Evolutionary conservation across 148 eudicot species (phyloP).

Genomic region (Arctostaphylos glauca): DNA sequence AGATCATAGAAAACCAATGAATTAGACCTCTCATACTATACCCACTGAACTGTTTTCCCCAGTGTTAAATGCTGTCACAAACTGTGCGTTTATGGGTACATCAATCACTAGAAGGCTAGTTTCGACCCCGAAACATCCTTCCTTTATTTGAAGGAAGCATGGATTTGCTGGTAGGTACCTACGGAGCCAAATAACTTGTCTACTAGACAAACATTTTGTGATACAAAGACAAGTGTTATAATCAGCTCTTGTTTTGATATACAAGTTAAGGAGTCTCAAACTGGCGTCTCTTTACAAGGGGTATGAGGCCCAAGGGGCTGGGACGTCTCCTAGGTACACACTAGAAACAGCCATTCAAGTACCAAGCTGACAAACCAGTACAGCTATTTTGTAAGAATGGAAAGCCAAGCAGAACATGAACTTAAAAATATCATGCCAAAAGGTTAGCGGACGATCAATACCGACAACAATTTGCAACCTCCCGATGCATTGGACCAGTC

Average conservation of each 20-base stretch:
- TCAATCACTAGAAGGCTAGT: neutral
- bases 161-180: too few relatives aligned
- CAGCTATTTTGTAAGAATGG: neutral
- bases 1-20: neutral
- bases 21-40: neutral
- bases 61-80: neutral
- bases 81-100: neutral
- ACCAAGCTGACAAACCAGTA: slow-evolving; percentile 4
- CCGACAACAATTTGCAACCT: slow-evolving; percentile 99
- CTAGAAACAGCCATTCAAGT: neutral
- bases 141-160: too few relatives aligned
- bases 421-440: slow-evolving; percentile 1
- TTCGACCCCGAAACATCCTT: too few relatives aligned
- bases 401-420: neutral
- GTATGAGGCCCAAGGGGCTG: neutral
- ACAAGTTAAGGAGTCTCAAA: neutral
- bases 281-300: neutral
- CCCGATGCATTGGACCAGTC: slow-evolving; percentile 99
- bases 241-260: neutral
- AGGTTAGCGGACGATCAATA: slow-evolving; percentile 20
- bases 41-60: neutral
- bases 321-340: neutral
- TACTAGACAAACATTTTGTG: neutral
- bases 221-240: neutral
- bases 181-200: neutral